Conservation (phyloP, 106 monocot genomes). For the Phalaenopsis equestris region DNA sequence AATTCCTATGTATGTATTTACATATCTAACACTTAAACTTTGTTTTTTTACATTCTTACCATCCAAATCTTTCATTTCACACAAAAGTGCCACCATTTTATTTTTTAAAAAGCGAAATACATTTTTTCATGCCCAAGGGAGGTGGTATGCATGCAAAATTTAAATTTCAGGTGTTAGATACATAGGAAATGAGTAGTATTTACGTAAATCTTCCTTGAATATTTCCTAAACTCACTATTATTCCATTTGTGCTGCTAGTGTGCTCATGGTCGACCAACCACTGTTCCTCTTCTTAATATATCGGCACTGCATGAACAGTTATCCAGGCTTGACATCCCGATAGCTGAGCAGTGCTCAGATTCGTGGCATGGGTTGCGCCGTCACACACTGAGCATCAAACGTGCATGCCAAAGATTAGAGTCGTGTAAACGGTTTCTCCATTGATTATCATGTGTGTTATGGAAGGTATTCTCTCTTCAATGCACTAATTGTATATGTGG, state of each 20-base stretch:
- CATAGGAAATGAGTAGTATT: too few relatives aligned
- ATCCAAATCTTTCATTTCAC: too few relatives aligned
- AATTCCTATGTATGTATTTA: too few relatives aligned
- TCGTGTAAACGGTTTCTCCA: conserved; percentile 3
- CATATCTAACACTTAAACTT: too few relatives aligned
- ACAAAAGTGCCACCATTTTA: too few relatives aligned
- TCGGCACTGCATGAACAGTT: conserved; percentile 50
- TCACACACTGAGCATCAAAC: conserved; percentile 34
- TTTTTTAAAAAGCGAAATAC: too few relatives aligned
- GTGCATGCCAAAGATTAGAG: conserved; percentile 51
- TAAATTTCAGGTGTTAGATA: too few relatives aligned
- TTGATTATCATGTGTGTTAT: neutral
- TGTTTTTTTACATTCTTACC: too few relatives aligned
- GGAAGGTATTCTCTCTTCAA: neutral
- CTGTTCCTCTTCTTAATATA: conserved; percentile 67
- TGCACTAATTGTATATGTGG: neutral
- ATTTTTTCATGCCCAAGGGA: too few relatives aligned
- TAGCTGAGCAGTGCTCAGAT: neutral
- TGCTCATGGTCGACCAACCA: conserved; percentile 94
- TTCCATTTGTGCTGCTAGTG: conserved; percentile 31
- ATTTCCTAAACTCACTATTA: neutral
- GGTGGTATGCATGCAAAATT: too few relatives aligned
- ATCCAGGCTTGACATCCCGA: conserved; percentile 29
- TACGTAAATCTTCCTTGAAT: too few relatives aligned
- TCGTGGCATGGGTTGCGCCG: conserved; percentile 59